Base-by-base conservation (phyloP, 2,329 filamentous ascomycete genomes). In the Botryotinia calthae region DNA sequence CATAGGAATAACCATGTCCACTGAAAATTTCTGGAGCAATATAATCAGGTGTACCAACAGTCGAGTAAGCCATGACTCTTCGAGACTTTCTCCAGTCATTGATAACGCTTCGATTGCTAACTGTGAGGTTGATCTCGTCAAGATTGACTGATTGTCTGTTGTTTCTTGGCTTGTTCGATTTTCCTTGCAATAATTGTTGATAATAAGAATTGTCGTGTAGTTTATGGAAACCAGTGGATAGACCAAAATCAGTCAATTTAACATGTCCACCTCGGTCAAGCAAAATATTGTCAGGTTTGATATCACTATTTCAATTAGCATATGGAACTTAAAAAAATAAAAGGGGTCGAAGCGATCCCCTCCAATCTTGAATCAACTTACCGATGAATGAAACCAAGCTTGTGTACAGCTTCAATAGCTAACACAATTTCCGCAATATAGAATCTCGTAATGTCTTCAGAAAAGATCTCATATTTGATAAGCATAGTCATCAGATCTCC, bases 401-500 rank as follows among this genome's bases (percentile, higher is more conserved):
- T 97, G 84, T 99, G 96, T 59, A 99, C 96, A 22, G 96, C 96
- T 81, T 99, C 96, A 77, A 99, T 98, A n/a, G 96, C 96, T 81
- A 98, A 88, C 37, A 97, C 93, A 79, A 98, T 95, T 83, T 99
- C 95, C 37, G 96, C 96, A 89, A 99, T 99, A 84, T 99, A 99
- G 84, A 99, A 99, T 28, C 96, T 90, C 44, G 96, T 99, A 77
- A 99, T 98, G 78, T 99, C 96, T 82, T 98, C 95, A 0, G 94
- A 97, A 83, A 99, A 99, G 82, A 99, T 98, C 82, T 99, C 96
- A 81, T 99, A 99, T 87, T 98, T 99, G 86, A 99, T 99, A 78
- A 99, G 87, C 96, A 99, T 99, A 5, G 96, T 99, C 96, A 99
- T 99, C 82, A 99, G 84, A 85, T 99, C 96, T 82, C 96, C 96